phyloP scores from a whole-genome alignment of 2,329 filamentous ascomycete species.

The Geosmithia flava region DNA sequence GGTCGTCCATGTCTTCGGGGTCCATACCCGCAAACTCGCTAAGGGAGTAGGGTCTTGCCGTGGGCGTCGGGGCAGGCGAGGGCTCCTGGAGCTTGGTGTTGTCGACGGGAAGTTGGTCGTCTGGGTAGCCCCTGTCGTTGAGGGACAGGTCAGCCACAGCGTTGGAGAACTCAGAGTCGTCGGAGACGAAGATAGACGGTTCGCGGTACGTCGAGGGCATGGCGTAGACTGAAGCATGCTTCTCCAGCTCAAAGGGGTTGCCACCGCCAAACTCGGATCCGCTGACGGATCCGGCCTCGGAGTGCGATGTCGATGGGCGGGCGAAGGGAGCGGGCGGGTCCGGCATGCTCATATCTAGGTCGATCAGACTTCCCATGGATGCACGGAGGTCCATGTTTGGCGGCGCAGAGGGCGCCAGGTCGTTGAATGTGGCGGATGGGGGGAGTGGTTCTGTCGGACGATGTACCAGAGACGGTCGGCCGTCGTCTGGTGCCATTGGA shows the following conservation, averaged over 20 bases:
- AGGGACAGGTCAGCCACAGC: slow-evolving; percentile 18
- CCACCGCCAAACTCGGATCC: slow-evolving; percentile 42
- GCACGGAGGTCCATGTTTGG: slow-evolving; percentile 23
- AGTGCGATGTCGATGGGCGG: slow-evolving; percentile 47
- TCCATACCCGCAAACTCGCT: slow-evolving; percentile 28
- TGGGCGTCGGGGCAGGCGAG: background rate
- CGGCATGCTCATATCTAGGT: slow-evolving; percentile 41
- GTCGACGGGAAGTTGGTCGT: background rate
- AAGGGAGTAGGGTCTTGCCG: slow-evolving; percentile 20
- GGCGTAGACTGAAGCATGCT: slow-evolving; percentile 44
- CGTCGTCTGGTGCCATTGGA: slow-evolving; percentile 11
- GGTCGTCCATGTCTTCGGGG: slow-evolving; percentile 14
- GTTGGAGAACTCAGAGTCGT: slow-evolving; percentile 38
- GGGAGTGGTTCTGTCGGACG: slow-evolving; percentile 38
- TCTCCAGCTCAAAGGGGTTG: slow-evolving; percentile 51
- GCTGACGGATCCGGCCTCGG: slow-evolving; percentile 40
- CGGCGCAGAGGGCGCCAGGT: slow-evolving; percentile 23
- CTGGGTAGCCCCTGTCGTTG: slow-evolving; percentile 7
- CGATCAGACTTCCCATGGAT: slow-evolving; percentile 35
- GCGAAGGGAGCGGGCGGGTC: slow-evolving; percentile 37
- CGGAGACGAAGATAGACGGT: slow-evolving; percentile 48
- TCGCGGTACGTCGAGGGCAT: slow-evolving; percentile 29
- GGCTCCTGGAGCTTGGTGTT: background rate
- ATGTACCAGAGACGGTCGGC: slow-evolving; percentile 33
- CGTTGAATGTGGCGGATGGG: slow-evolving; percentile 25